Conservation (phyloP, 2,329 filamentous ascomycete genomes). For the Alternaria viburni region DNA sequence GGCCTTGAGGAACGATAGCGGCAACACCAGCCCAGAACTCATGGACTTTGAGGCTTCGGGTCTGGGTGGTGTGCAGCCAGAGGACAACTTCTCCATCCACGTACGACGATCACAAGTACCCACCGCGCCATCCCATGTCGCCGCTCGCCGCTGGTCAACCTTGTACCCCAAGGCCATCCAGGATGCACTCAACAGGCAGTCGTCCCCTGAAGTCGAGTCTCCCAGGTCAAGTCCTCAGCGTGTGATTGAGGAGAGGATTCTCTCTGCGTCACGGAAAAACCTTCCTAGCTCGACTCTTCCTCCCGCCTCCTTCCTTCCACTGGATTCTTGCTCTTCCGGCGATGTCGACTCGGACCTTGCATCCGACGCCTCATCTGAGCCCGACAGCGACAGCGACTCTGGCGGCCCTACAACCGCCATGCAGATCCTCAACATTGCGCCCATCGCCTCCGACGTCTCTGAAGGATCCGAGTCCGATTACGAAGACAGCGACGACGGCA, state of each 20-base stretch:
- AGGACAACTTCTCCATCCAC: slow-evolving; percentile 61
- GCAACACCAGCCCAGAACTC: slow-evolving; percentile 31
- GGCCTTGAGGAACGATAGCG: slow-evolving; percentile 32
- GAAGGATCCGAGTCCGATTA: slow-evolving; percentile 25
- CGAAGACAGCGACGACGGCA: slow-evolving; percentile 46
- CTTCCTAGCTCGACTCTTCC: slow-evolving; percentile 53
- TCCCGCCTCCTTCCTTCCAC: slow-evolving; percentile 52
- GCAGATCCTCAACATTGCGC: slow-evolving; percentile 38
- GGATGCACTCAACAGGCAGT: slow-evolving; percentile 35
- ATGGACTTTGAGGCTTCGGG: slow-evolving; percentile 59
- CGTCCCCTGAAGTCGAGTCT: slow-evolving; percentile 10
- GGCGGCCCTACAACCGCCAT: slow-evolving; percentile 31
- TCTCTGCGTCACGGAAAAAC: slow-evolving; percentile 72
- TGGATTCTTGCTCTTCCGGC: slow-evolving; percentile 45
- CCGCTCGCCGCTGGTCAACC: slow-evolving; percentile 14
- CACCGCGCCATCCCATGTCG: neutral
- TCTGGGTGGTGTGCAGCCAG: slow-evolving; percentile 66
- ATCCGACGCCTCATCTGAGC: slow-evolving; percentile 44
- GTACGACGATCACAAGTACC: slow-evolving; percentile 50
- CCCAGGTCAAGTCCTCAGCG: slow-evolving; percentile 13
- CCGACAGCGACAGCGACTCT: slow-evolving; percentile 11
- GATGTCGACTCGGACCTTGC: slow-evolving; percentile 46
- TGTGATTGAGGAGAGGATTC: slow-evolving; percentile 68
- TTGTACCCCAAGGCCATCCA: slow-evolving; percentile 42
- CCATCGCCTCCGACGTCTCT: slow-evolving; percentile 7